These are phyloP conservation scores for Pleurotus giganteus DNA, from an alignment of 768 basidiomycete species.

Conservation along the genomic window DNA sequence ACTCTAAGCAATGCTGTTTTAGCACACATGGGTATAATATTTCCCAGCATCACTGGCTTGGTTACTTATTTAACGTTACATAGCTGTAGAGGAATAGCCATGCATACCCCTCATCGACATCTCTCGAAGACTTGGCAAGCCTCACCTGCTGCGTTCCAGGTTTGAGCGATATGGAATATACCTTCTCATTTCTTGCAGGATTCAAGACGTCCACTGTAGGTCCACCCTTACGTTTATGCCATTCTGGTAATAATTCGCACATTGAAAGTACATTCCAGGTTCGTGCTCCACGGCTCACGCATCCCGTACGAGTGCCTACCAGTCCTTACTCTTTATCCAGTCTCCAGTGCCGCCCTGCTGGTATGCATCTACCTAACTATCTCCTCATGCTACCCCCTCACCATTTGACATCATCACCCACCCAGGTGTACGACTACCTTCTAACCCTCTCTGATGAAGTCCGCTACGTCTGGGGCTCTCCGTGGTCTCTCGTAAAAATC, in stretches of 20 bases:
- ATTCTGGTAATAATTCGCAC: background rate
- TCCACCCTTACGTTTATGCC: background rate
- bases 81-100: no score
- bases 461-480: background rate
- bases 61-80: no score
- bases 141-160: no score
- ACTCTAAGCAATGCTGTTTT: no score
- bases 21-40: no score
- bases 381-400: background rate
- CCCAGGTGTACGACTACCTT: constrained; percentile 4
- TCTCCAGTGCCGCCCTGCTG: background rate
- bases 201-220: constrained; percentile 2
- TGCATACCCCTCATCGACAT: no score
- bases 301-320: background rate
- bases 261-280: background rate
- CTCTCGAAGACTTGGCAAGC: no score
- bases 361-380: background rate
- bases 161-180: no score
- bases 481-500: constrained; percentile 5
- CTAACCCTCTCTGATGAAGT: constrained; percentile 2
- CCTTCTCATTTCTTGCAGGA: background rate
- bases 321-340: background rate
- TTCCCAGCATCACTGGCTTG: no score
- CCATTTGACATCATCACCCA: background rate
- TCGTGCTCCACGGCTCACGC: background rate